Conservation (phyloP, 345 rosid species). For the Eutrema yunnanense region DNA sequence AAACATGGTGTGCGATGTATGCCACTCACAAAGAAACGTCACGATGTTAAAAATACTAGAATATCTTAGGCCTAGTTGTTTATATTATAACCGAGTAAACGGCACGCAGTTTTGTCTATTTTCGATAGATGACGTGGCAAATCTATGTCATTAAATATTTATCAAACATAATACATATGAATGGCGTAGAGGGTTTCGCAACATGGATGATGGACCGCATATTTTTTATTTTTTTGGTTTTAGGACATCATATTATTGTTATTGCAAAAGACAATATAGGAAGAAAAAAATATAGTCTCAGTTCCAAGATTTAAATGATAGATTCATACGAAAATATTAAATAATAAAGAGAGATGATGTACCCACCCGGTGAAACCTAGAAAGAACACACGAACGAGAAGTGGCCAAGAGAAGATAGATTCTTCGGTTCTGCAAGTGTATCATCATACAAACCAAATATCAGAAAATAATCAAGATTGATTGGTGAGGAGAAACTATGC, state of each 20-base stretch:
- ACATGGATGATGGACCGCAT: background rate
- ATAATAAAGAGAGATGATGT: background rate
- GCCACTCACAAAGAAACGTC: constrained; percentile 20
- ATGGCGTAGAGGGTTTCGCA: background rate
- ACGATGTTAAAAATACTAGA: background rate
- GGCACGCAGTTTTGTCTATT: background rate
- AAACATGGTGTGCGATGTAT: constrained; percentile 10
- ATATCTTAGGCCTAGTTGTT: background rate
- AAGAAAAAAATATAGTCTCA: background rate
- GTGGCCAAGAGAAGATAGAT: constrained; percentile 40
- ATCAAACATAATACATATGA: background rate
- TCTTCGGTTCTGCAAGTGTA: constrained; percentile 42
- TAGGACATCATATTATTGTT: constrained; percentile 8
- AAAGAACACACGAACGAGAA: constrained; percentile 55
- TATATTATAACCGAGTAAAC: background rate
- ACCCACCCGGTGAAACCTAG: constrained; percentile 74
- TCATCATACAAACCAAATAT: background rate
- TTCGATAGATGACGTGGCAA: background rate
- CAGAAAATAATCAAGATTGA: background rate
- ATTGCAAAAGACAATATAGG: background rate
- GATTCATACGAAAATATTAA: background rate
- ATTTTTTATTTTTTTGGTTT: background rate
- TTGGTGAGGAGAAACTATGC: background rate
- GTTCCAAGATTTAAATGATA: background rate
- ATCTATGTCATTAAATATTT: constrained; percentile 1